These are phyloP conservation scores for Cladosporium sp. DNA, from an alignment of 2,329 filamentous ascomycete genomes.

Conservation along the genomic window DNA sequence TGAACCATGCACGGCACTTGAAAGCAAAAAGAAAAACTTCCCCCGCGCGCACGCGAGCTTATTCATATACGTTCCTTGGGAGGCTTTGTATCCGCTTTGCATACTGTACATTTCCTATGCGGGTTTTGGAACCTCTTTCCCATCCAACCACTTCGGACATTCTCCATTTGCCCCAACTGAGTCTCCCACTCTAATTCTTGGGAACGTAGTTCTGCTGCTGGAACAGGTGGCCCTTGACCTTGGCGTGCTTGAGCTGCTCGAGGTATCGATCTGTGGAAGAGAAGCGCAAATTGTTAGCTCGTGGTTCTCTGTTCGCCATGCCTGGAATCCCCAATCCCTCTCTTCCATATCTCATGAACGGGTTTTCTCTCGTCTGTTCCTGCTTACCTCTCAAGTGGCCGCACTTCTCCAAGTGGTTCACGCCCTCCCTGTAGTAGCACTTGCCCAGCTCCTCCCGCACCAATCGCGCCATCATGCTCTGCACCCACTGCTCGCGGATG, in stretches of 20 bases:
- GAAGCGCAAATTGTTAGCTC: background rate
- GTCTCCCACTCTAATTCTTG: slow-evolving; percentile 34
- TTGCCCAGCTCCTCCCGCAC: slow-evolving; percentile 79
- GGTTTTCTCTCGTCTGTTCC: background rate
- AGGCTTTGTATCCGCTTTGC: slow-evolving; percentile 3
- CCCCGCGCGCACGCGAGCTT: slow-evolving; percentile 7
- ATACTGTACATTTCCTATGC: slow-evolving; percentile 13
- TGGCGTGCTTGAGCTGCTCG: slow-evolving; percentile 69
- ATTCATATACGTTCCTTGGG: slow-evolving; percentile 5
- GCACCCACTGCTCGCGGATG: slow-evolving; percentile 83
- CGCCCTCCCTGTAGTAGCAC: slow-evolving; percentile 78
- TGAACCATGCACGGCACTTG: too few relatives aligned
- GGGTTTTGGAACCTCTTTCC: background rate
- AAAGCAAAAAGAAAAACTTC: background rate
- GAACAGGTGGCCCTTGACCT: slow-evolving; percentile 75
- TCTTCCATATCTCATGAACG: background rate
- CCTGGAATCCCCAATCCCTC: background rate
- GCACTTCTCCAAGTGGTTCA: slow-evolving; percentile 87
- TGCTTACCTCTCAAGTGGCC: slow-evolving; percentile 71
- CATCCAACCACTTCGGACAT: background rate
- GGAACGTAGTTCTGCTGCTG: slow-evolving; percentile 72
- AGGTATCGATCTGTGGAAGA: slow-evolving; percentile 65
- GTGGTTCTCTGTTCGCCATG: background rate
- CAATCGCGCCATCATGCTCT: slow-evolving; percentile 80
- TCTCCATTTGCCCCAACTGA: background rate